Evolutionary conservation across 116 monocot species (phyloP), one percentile per base, ranked within the genome.

Genomic region (Cymodocea nodosa): DNA sequence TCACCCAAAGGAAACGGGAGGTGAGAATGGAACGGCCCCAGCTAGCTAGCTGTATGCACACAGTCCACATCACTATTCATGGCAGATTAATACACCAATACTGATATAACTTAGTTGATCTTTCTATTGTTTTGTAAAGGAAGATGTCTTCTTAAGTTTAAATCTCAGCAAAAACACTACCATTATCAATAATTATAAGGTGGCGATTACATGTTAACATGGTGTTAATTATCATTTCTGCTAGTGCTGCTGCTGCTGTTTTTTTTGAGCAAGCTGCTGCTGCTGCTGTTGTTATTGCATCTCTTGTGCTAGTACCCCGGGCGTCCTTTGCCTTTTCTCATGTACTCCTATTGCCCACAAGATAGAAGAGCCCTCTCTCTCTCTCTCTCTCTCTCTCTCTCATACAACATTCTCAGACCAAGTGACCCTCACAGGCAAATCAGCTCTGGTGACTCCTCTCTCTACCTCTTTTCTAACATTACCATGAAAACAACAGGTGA

Each of bases 401-500:
- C 10, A 35, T 44, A 15, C 15, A 53, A 53, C 53, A 17, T 53
- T 19, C 15, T 35, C 63, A 63, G 39, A n/a, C 15, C 35, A 64
- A 64, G 18, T 35, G 19, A n/a, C 37, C 64, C 35, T 14, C 19
- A 53, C 19, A 53, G 15, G n/a, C 53, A 53, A 19, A 15, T 17
- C 53, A 53, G 53, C 53, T 15, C 15, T 19, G 53, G 15, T 19
- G 53, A 53, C 53, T 19, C 11, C 22, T 52, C 56, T 52, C 52
- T 19, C 59, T 40, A 35, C 17, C 15, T 58, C 50, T 18, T 49
- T 53, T 62, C 23, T 51, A 50, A 30, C 70, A 51, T 67, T 40
- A 66, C 61, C 72, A 53, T 59, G 67, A 68, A 71, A 71, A 71
- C 65, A 68, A 74, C 65, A 74, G 66, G 60, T 60, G 83, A 74